Evolutionary conservation across 73 alveolate genomes (phyloP).

Genomic region (Paramecium sexaurelia): DNA sequence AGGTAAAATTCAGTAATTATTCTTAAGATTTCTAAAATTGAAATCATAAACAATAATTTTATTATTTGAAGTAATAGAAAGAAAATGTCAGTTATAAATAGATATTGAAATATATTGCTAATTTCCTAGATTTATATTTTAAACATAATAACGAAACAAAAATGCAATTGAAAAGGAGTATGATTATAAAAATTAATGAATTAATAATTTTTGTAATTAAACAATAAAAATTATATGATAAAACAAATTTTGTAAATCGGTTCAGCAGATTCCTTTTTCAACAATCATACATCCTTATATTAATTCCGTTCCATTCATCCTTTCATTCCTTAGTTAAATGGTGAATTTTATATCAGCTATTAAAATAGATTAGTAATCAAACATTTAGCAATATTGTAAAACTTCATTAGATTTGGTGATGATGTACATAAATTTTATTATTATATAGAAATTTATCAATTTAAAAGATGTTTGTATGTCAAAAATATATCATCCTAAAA

Average conservation of each 20-base stretch:
- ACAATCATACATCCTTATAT: not conserved
- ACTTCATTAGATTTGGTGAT: not conserved
- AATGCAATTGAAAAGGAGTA: too few relatives aligned
- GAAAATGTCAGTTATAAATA: too few relatives aligned
- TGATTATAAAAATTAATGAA: too few relatives aligned
- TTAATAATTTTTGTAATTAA: not conserved
- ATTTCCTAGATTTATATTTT: too few relatives aligned
- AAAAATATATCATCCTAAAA: not conserved
- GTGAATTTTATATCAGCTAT: not conserved
- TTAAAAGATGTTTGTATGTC: not conserved
- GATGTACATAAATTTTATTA: not conserved
- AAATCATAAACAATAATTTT: too few relatives aligned
- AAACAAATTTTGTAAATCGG: not conserved
- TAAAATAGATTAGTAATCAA: not conserved
- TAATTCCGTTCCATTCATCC: not conserved
- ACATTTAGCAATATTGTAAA: not conserved
- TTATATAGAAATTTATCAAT: not conserved
- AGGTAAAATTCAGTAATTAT: too few relatives aligned
- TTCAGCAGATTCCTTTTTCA: conserved; percentile 6
- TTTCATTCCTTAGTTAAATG: not conserved
- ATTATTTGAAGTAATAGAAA: too few relatives aligned
- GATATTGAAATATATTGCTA: too few relatives aligned
- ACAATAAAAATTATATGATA: not conserved
- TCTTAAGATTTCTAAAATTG: too few relatives aligned
- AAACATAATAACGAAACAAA: too few relatives aligned